These are phyloP conservation scores for Amoeboaphelidium protococcarum DNA, from an alignment of 371 early-diverging fungal species.

Conservation along the genomic window DNA sequence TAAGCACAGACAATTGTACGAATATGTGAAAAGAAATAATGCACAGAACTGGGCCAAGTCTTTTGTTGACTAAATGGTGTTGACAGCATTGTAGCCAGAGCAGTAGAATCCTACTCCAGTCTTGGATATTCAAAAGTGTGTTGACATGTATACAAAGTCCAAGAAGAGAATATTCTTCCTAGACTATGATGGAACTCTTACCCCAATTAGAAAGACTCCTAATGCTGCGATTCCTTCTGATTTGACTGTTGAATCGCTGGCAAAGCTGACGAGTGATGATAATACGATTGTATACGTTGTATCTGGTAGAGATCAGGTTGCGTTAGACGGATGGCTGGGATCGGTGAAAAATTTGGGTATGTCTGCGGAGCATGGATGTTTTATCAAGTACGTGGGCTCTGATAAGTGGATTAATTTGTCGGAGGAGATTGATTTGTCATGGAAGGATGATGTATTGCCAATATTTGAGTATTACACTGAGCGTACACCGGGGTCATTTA, in stretches of 20 bases:
- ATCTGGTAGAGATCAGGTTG: constrained; percentile 3
- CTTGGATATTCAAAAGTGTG: constrained; percentile 20
- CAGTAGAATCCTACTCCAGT: constrained; percentile 33
- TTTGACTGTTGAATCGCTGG: constrained; percentile 15
- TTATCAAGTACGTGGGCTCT: constrained; percentile 17
- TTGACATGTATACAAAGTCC: constrained; percentile 19
- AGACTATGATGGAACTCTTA: constrained; percentile 24
- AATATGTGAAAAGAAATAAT: constrained; percentile 65
- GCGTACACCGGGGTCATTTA: constrained; percentile 45
- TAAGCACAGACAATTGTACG: constrained; percentile 58
- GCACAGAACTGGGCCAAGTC: constrained; percentile 71
- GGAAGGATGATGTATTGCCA: constrained; percentile 57
- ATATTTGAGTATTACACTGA: constrained; percentile 72
- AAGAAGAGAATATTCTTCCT: constrained; percentile 29
- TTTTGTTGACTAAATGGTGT: constrained; percentile 32
- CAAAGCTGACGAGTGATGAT: constrained; percentile 8
- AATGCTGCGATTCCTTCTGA: constrained; percentile 19
- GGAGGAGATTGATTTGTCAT: constrained; percentile 47
- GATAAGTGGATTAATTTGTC: constrained; percentile 46
- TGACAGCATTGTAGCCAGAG: constrained; percentile 12
- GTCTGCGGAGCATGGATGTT: constrained; percentile 41
- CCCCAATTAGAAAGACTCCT: constrained; percentile 19
- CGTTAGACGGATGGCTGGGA: constrained; percentile 1
- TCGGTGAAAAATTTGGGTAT: constrained; percentile 1
- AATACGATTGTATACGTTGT: neutral